Evolutionary conservation across 768 basidiomycete species (phyloP).

Genomic region (Lyophyllum decastes): DNA sequence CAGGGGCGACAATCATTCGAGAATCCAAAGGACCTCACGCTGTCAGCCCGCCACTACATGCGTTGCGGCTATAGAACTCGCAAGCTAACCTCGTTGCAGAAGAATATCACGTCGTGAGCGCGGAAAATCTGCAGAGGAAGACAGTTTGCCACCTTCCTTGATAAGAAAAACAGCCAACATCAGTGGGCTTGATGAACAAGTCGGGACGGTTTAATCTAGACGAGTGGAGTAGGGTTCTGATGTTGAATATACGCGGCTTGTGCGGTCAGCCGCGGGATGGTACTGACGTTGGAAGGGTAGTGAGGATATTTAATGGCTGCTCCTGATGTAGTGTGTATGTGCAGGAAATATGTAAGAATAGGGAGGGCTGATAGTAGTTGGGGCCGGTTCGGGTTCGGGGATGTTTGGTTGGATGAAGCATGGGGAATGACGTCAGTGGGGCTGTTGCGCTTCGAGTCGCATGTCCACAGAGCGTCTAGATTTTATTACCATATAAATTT

Average conservation of each 20-base stretch:
- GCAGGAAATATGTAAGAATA: background rate
- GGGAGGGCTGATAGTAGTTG: background rate
- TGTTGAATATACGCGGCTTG: background rate
- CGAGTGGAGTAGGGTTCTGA: slow-evolving; percentile 1
- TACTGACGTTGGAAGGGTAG: background rate
- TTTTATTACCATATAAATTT: background rate
- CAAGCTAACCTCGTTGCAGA: background rate
- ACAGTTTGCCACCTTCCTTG: slow-evolving; percentile 7
- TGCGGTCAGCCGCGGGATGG: background rate
- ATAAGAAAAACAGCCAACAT: slow-evolving; percentile 12
- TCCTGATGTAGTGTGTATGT: background rate
- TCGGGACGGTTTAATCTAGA: slow-evolving; percentile 1
- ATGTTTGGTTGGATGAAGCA: no score
- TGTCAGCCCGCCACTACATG: no score
- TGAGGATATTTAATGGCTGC: no score
- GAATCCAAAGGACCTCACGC: no score
- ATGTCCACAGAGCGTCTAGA: background rate
- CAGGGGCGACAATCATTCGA: no score
- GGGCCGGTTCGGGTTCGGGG: no score
- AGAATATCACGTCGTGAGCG: background rate
- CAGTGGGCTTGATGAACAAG: slow-evolving; percentile 7
- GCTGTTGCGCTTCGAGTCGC: background rate
- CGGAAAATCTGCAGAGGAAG: background rate
- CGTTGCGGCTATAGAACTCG: background rate
- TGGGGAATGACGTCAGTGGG: slow-evolving; percentile 12